Evolutionary conservation across 169 alveolate genomes (phyloP).

Genomic region (Perkinsus chesapeaki): DNA sequence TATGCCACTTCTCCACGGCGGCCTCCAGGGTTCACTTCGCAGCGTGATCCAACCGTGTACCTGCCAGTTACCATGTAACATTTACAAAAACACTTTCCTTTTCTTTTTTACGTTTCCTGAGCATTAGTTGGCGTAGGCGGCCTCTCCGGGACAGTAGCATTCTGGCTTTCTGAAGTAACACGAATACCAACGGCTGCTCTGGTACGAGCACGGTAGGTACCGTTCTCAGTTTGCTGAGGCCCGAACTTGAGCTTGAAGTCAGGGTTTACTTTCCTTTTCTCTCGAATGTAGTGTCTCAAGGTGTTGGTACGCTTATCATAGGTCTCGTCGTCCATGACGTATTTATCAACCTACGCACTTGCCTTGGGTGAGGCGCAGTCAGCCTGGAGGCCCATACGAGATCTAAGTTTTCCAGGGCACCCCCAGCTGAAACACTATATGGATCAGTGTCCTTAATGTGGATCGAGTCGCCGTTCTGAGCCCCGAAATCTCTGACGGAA

Average conservation of each 20-base stretch:
- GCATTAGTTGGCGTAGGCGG: background rate
- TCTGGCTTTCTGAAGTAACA: background rate
- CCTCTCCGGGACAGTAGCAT: background rate
- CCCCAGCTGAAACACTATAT: background rate
- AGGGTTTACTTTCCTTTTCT: background rate
- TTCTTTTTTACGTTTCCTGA: background rate
- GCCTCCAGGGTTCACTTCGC: background rate
- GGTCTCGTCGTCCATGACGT: background rate
- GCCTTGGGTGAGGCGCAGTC: background rate
- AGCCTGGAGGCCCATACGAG: background rate
- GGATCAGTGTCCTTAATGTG: background rate
- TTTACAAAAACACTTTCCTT: background rate
- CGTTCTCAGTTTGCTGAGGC: background rate
- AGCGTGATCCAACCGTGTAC: background rate
- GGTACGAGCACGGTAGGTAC: background rate
- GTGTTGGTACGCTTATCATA: background rate
- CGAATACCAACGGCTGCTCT: background rate
- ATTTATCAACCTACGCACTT: background rate
- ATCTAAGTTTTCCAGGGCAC: background rate
- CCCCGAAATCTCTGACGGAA: background rate
- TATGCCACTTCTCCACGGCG: background rate
- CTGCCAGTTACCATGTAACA: background rate
- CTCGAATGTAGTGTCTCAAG: background rate
- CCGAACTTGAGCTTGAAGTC: background rate
- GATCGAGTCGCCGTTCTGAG: background rate